These are phyloP conservation scores for Sindora glabra DNA, from an alignment of 306 rosid genomes.

Conservation along the genomic window DNA sequence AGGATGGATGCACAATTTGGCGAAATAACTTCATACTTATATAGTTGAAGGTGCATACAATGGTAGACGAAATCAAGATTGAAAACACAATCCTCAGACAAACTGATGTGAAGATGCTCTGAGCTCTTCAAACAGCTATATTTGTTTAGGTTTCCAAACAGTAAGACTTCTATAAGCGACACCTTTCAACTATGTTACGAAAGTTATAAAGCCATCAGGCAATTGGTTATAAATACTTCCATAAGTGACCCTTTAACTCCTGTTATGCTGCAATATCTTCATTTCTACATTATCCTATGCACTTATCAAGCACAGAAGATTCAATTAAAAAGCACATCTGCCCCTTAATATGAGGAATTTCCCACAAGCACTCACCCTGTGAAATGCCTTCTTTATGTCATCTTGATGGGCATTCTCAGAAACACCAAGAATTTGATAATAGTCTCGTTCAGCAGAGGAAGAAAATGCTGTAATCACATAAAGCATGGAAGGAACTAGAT, in stretches of 20 bases:
- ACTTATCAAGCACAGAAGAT: no score
- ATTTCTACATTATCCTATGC: no score
- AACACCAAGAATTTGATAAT: conserved; percentile 68
- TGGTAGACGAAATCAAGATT: background rate
- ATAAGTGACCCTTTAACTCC: no score
- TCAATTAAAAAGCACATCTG: no score
- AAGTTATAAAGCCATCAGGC: background rate
- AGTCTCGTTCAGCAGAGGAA: conserved; percentile 44
- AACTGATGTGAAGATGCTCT: background rate
- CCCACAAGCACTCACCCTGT: conserved; percentile 43
- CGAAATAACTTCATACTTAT: conserved; percentile 8
- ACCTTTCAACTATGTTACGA: background rate
- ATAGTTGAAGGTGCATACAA: background rate
- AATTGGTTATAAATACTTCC: no score
- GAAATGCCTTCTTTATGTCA: conserved; percentile 74
- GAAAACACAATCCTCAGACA: conserved; percentile 1
- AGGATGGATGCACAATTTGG: conserved; percentile 7
- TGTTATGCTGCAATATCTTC: no score
- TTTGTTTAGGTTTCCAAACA: background rate
- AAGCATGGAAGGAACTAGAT: conserved; percentile 3
- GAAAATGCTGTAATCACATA: conserved; percentile 31
- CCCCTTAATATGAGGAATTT: conserved; percentile 1
- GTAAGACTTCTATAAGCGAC: background rate
- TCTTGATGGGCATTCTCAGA: conserved; percentile 55
- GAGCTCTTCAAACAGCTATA: background rate